These are phyloP conservation scores for Paraphaeosphaeria minitans DNA, from an alignment of 2,329 filamentous ascomycete species.

Conservation along the genomic window DNA sequence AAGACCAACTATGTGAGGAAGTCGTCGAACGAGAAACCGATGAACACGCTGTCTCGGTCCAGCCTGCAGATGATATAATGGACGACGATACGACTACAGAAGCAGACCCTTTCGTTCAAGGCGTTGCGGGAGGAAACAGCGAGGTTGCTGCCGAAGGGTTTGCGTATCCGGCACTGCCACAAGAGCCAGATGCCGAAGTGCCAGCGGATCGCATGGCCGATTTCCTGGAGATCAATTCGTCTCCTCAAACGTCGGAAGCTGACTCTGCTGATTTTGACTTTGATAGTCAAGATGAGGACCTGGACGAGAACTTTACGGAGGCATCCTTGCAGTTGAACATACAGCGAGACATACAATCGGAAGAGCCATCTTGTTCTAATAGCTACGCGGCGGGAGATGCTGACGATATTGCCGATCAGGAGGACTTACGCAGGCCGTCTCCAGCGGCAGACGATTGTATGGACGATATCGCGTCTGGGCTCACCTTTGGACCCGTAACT, in stretches of 20 bases:
- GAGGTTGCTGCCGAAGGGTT: slow-evolving; percentile 6
- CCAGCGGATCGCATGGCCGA: not conserved
- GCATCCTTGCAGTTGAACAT: slow-evolving; percentile 40
- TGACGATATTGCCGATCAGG: not conserved
- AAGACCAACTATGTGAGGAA: not conserved
- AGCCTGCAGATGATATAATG: not conserved
- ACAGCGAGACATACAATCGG: slow-evolving; percentile 25
- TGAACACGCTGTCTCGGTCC: not conserved
- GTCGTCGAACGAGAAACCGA: not conserved
- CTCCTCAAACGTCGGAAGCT: not conserved
- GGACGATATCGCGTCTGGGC: slow-evolving; percentile 38
- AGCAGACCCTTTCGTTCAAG: not conserved
- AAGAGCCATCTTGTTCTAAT: not conserved
- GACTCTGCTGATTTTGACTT: not conserved
- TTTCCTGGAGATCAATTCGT: not conserved
- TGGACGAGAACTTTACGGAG: slow-evolving; percentile 36
- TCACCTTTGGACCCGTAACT: slow-evolving; percentile 30
- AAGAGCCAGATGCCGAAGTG: not conserved
- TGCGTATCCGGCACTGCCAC: slow-evolving; percentile 21
- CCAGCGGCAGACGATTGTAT: not conserved
- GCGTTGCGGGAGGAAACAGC: not conserved
- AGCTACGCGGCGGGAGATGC: not conserved
- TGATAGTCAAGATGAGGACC: slow-evolving; percentile 4
- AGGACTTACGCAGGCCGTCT: not conserved
- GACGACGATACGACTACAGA: not conserved